phyloP scores from a whole-genome alignment of 805 yeast species.

The Candida montana region DNA sequence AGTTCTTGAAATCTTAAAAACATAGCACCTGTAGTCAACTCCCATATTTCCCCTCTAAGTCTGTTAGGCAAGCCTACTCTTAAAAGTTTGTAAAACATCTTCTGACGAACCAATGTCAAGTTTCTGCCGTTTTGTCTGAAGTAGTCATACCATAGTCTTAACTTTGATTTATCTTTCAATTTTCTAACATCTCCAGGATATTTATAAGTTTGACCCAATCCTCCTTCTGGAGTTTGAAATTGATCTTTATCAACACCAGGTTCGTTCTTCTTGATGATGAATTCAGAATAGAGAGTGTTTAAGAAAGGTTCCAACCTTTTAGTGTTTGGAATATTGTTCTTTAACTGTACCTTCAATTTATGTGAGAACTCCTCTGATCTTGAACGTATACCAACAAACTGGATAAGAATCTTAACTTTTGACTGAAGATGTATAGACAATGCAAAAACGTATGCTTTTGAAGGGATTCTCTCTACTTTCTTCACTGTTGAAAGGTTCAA shows the following conservation, averaged over 20 bases:
- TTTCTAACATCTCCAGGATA: slow-evolving; percentile 87
- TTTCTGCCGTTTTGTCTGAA: slow-evolving; percentile 82
- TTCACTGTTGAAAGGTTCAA: slow-evolving; percentile 74
- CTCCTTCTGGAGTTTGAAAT: slow-evolving; percentile 64
- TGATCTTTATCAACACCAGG: slow-evolving; percentile 29
- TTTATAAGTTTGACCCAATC: slow-evolving; percentile 77
- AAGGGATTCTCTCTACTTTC: slow-evolving; percentile 81
- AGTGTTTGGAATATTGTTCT: slow-evolving; percentile 58
- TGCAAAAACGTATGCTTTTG: slow-evolving; percentile 72
- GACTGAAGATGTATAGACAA: slow-evolving; percentile 65
- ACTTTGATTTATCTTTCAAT: slow-evolving; percentile 73
- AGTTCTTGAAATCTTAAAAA: slow-evolving; percentile 60
- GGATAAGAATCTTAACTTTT: slow-evolving; percentile 56
- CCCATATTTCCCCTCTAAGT: slow-evolving; percentile 96
- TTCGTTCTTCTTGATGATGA: slow-evolving; percentile 51
- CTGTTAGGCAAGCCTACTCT: slow-evolving; percentile 94
- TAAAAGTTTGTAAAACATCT: slow-evolving; percentile 73
- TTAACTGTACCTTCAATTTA: slow-evolving; percentile 53
- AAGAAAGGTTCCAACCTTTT: slow-evolving; percentile 59
- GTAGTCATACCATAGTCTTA: slow-evolving; percentile 92
- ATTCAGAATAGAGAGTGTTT: slow-evolving; percentile 79
- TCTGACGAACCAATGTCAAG: slow-evolving; percentile 66
- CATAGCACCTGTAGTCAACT: slow-evolving; percentile 81
- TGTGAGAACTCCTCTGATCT: slow-evolving; percentile 79
- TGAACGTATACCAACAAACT: slow-evolving; percentile 73